phyloP scores from a whole-genome alignment of 352 stramenopile genomes.

The Phytophthora crassamura region DNA sequence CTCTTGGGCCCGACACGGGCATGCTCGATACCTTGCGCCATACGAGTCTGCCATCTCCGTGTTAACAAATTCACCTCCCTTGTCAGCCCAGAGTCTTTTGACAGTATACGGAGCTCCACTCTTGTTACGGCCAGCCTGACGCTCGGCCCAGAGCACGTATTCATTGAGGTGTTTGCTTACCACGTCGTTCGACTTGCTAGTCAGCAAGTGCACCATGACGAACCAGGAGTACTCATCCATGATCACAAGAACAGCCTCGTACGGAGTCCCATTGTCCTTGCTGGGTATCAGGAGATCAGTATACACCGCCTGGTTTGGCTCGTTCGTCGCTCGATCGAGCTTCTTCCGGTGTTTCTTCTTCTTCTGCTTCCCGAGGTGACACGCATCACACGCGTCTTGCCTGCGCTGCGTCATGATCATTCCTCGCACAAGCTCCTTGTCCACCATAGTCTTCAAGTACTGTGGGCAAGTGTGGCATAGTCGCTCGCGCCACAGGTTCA shows the following conservation, averaged over 20 bases:
- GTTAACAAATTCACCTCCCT: no score
- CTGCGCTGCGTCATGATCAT: conserved; percentile 1
- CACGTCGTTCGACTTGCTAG: no score
- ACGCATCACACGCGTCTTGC: background rate
- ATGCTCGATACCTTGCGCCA: conserved; percentile 11
- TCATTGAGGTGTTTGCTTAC: no score
- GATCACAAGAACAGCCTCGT: conserved; percentile 7
- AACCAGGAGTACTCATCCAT: conserved; percentile 15
- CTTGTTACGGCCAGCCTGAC: no score
- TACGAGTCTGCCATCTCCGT: background rate
- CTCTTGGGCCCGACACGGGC: conserved; percentile 15
- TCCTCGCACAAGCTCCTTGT: background rate
- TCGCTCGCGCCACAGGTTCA: background rate
- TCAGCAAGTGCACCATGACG: no score
- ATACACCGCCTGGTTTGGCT: conserved; percentile 11
- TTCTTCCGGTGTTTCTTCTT: conserved; percentile 3
- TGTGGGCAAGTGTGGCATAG: background rate
- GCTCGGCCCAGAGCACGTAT: no score
- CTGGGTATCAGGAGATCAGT: conserved; percentile 7
- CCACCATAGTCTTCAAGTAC: conserved; percentile 12
- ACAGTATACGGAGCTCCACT: no score
- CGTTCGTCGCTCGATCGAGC: background rate
- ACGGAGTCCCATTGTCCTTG: background rate
- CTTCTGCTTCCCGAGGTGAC: conserved; percentile 12
- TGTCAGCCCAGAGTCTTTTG: no score